Conservation (phyloP, 2,329 filamentous ascomycete species). For the Teratosphaeria viscida region DNA sequence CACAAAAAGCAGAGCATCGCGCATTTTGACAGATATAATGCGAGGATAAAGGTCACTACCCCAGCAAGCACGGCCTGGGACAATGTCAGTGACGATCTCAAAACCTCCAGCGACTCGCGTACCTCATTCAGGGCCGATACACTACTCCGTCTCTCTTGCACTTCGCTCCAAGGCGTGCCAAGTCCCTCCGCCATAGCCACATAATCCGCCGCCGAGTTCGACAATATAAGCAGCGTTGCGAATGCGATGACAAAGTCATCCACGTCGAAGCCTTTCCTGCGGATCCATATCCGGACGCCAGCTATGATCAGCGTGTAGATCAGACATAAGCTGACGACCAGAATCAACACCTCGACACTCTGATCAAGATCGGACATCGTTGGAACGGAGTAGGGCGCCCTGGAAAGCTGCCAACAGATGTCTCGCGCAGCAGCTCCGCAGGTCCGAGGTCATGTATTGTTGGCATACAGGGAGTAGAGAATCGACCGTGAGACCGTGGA, state of each 20-base stretch:
- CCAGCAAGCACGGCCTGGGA: slow-evolving; percentile 17
- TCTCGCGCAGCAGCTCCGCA: neutral
- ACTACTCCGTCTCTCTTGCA: slow-evolving; percentile 1
- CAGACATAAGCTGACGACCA: slow-evolving; percentile 23
- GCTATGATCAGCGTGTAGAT: slow-evolving; percentile 22
- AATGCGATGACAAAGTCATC: slow-evolving; percentile 22
- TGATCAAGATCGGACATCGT: slow-evolving; percentile 16
- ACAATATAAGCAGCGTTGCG: slow-evolving; percentile 19
- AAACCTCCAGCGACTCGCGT: slow-evolving; percentile 1
- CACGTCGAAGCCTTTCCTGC: slow-evolving; percentile 17
- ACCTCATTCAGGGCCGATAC: slow-evolving; percentile 17
- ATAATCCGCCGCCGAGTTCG: slow-evolving; percentile 20
- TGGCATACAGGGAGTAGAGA: neutral
- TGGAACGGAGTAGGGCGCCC: neutral
- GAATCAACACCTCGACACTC: slow-evolving; percentile 17
- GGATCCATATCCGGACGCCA: slow-evolving; percentile 20
- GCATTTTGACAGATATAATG: slow-evolving; percentile 22
- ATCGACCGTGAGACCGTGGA: neutral
- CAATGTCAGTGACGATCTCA: slow-evolving; percentile 2
- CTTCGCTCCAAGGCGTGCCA: slow-evolving; percentile 14
- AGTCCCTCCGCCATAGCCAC: slow-evolving; percentile 18
- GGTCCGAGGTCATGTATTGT: neutral
- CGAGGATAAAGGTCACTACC: slow-evolving; percentile 19
- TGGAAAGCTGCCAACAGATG: neutral
- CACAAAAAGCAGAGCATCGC: slow-evolving; percentile 23